Percentiles rank a stretch among this genome's conserved stretches.
Conservation (phyloP, 1,284 basidiomycete genomes). For the Naganishia liquefaciens region DNA sequence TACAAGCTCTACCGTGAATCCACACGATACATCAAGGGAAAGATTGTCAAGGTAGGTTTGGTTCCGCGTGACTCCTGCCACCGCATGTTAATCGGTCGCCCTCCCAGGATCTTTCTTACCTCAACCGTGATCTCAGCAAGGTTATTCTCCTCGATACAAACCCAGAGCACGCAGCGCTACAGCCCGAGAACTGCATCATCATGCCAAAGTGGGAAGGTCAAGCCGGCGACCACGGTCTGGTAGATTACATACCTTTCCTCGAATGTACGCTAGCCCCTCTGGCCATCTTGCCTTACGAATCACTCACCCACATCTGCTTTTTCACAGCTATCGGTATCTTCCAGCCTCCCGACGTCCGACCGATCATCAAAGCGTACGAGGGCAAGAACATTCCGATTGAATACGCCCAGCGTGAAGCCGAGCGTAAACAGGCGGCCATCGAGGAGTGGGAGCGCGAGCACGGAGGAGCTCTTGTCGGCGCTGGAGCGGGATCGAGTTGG, state of each 20-base stretch:
- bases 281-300: not conserved
- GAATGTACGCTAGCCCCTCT: slow-evolving; percentile 75
- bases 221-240: slow-evolving; percentile 71
- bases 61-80: slow-evolving; percentile 7
- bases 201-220: slow-evolving; percentile 87
- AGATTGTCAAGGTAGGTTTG: slow-evolving; percentile 69
- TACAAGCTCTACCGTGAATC: slow-evolving; percentile 91
- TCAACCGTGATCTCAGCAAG: slow-evolving; percentile 90
- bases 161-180: slow-evolving; percentile 70
- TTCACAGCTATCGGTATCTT: slow-evolving; percentile 88
- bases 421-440: slow-evolving; percentile 71
- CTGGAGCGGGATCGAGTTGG: slow-evolving; percentile 42
- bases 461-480: slow-evolving; percentile 48
- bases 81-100: not conserved
- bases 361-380: slow-evolving; percentile 77
- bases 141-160: slow-evolving; percentile 86
- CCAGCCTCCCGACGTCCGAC: slow-evolving; percentile 79
- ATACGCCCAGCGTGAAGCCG: slow-evolving; percentile 83
- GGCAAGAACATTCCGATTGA: slow-evolving; percentile 86
- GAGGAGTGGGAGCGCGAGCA: slow-evolving; percentile 77
- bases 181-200: slow-evolving; percentile 88
- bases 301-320: not conserved
- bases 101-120: slow-evolving; percentile 76
- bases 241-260: slow-evolving; percentile 93
- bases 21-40: slow-evolving; percentile 74